phyloP scores from a whole-genome alignment of 768 basidiomycete genomes.

The Coprinellus aureogranulatus region DNA sequence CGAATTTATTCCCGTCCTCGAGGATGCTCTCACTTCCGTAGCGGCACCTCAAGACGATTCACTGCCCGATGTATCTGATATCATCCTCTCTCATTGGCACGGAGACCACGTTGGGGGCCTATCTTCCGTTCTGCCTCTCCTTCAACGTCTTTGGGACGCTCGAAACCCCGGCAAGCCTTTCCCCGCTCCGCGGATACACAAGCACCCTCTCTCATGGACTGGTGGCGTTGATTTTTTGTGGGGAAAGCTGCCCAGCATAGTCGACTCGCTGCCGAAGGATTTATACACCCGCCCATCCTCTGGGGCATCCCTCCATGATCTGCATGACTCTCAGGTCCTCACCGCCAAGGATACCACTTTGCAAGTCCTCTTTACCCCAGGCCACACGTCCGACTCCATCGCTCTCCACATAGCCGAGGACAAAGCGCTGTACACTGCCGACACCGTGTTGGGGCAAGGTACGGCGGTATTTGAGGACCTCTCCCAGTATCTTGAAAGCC shows the following conservation, averaged over 20 bases:
- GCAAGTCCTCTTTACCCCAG: conserved; percentile 79
- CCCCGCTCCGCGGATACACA: conserved; percentile 71
- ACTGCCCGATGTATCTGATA: conserved; percentile 73
- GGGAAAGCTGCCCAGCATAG: conserved; percentile 37
- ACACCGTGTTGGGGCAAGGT: conserved; percentile 88
- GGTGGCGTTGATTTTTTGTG: conserved; percentile 23
- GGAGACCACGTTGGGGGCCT: conserved; percentile 82
- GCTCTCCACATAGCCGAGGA: conserved; percentile 69
- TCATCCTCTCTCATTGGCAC: conserved; percentile 91
- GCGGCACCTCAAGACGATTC: conserved; percentile 30
- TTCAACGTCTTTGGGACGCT: conserved; percentile 61
- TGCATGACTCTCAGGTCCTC: conserved; percentile 55
- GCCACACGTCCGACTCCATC: conserved; percentile 88
- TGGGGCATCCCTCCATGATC: conserved; percentile 53
- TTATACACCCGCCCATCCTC: conserved; percentile 44
- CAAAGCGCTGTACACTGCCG: conserved; percentile 80
- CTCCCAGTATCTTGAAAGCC: conserved; percentile 60
- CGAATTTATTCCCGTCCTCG: conserved; percentile 65
- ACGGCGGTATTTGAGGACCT: conserved; percentile 89
- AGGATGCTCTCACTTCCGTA: conserved; percentile 51
- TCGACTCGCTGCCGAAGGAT: conserved; percentile 40
- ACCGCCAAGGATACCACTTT: conserved; percentile 35
- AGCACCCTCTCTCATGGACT: conserved; percentile 48
- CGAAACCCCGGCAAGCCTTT: conserved; percentile 47
- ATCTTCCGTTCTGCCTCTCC: conserved; percentile 61